Conservation (phyloP, 2,329 filamentous ascomycete genomes). For the Arthrocladium fulminans region DNA sequence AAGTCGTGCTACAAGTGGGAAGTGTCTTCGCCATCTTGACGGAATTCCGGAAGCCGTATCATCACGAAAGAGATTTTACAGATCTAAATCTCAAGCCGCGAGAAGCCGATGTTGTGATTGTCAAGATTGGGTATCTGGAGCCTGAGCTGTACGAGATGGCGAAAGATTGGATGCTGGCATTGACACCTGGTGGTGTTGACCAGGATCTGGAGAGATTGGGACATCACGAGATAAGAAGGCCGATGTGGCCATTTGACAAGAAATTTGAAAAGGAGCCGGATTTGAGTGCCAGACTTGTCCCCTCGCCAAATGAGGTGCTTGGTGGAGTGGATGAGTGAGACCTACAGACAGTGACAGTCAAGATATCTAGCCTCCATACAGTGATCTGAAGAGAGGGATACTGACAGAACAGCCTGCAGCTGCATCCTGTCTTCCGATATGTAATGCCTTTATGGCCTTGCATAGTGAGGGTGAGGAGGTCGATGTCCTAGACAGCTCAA, state of each 20-base stretch:
- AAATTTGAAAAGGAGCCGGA: constrained; percentile 28
- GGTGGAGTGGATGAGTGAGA: not conserved
- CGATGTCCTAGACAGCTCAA: too few relatives aligned
- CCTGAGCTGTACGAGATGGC: constrained; percentile 48
- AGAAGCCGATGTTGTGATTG: constrained; percentile 43
- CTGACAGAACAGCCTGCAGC: too few relatives aligned
- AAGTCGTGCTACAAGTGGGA: constrained; percentile 44
- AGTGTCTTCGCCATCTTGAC: constrained; percentile 46
- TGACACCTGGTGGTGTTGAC: constrained; percentile 48
- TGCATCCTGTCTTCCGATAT: too few relatives aligned
- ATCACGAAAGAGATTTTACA: constrained; percentile 45
- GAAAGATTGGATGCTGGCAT: constrained; percentile 45
- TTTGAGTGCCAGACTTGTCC: constrained; percentile 30
- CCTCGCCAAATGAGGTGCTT: constrained; percentile 26
- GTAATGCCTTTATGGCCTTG: too few relatives aligned
- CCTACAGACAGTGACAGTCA: not conserved
- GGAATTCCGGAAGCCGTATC: constrained; percentile 46
- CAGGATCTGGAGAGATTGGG: constrained; percentile 44
- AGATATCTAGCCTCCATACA: too few relatives aligned
- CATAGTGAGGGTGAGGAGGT: too few relatives aligned
- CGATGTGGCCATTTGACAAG: constrained; percentile 43
- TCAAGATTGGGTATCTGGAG: constrained; percentile 50
- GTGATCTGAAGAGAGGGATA: too few relatives aligned
- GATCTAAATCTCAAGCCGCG: constrained; percentile 41
- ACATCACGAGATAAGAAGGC: constrained; percentile 40